Evolutionary conservation across 225 moss, liverwort and hornwort species (phyloP).

Genomic region (Rhytidiadelphus loreus): DNA sequence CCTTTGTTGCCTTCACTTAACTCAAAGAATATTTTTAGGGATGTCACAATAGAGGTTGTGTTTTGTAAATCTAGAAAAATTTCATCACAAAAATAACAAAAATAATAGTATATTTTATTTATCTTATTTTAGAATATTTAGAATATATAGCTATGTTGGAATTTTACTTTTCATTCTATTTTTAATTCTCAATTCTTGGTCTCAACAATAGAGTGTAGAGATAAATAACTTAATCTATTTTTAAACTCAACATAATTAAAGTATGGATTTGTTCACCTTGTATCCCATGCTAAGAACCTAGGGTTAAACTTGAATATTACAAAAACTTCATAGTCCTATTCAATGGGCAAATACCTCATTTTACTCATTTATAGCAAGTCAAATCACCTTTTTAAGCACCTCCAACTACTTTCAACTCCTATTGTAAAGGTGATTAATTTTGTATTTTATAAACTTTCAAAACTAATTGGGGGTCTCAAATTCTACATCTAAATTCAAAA

Average conservation of each 20-base stretch:
- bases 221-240: neutral
- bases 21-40: neutral
- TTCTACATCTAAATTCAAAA: neutral
- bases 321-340: too few relatives aligned
- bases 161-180: neutral
- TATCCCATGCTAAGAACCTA: rapidly evolving
- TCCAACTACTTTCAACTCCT: neutral
- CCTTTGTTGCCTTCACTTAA: neutral
- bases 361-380: neutral
- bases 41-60: neutral
- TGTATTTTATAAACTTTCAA: neutral
- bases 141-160: neutral
- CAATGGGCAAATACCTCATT: neutral
- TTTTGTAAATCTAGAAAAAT: neutral
- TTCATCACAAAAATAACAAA: neutral
- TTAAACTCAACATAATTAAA: neutral
- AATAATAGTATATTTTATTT: neutral
- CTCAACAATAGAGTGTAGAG: too few relatives aligned
- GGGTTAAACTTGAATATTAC: neutral
- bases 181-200: neutral
- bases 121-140: neutral
- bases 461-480: rapidly evolving
- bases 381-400: neutral
- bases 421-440: too few relatives aligned
- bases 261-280: neutral